Conservation (phyloP, 208 protist genomes). For the Tritrichomonas foetus region DNA sequence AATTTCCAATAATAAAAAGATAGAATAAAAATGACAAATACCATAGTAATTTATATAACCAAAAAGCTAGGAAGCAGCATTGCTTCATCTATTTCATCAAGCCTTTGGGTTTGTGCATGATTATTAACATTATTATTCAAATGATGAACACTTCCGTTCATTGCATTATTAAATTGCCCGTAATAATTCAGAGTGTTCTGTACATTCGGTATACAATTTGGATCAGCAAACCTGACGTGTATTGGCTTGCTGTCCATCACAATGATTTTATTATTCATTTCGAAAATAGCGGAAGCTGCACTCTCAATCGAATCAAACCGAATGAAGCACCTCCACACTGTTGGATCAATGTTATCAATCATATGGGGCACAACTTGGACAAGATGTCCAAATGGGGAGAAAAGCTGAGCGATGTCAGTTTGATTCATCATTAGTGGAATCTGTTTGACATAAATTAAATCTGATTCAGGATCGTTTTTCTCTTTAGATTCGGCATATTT, state of each 20-base stretch:
- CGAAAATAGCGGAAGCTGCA: not conserved
- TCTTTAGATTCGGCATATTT: slow-evolving; percentile 27
- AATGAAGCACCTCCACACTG: not conserved
- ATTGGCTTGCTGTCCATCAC: not conserved
- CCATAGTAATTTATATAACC: too few species aligned
- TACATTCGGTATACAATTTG: too few species aligned
- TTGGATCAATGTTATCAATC: not conserved
- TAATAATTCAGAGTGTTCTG: too few species aligned
- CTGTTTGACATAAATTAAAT: not conserved
- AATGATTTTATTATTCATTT: slow-evolving; percentile 23
- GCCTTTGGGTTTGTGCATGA: too few species aligned
- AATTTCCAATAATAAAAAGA: too few species aligned
- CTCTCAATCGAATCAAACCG: not conserved
- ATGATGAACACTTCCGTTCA: too few species aligned
- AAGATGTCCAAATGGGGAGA: not conserved
- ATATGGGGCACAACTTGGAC: not conserved
- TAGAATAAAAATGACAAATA: too few species aligned
- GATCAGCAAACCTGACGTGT: slow-evolving; percentile 16
- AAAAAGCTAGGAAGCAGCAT: too few species aligned
- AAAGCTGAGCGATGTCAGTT: not conserved
- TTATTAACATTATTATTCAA: too few species aligned
- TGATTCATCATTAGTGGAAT: not conserved
- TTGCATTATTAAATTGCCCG: too few species aligned
- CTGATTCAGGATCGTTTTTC: not conserved
- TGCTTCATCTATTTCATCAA: too few species aligned